Percentiles rank a stretch among this genome's conserved stretches.
Evolutionary conservation across 257 asterid species (phyloP).

Genomic region (Solanum bulbocastanum): DNA sequence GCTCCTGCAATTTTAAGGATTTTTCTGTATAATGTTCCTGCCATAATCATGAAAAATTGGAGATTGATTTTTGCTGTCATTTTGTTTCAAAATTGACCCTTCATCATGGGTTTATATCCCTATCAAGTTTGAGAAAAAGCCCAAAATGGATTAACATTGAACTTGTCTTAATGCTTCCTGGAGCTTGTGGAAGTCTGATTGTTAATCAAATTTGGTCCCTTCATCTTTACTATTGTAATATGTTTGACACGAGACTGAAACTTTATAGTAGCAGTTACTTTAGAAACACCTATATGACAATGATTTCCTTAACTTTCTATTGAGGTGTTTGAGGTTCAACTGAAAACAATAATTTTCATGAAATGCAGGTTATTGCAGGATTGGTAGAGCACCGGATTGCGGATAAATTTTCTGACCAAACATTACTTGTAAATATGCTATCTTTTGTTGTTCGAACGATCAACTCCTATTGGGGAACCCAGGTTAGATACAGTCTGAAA

Average conservation of each 20-base stretch:
- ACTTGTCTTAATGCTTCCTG: not conserved
- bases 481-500: conserved; percentile 28
- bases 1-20: not conserved
- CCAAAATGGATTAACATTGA: not conserved
- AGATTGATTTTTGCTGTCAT: not conserved
- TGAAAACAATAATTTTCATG: not conserved
- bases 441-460: conserved; percentile 79
- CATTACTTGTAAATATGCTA: conserved; percentile 63
- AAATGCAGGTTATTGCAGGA: conserved; percentile 74
- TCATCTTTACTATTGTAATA: not conserved
- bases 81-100: not conserved
- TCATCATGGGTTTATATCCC: not conserved
- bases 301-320: not conserved
- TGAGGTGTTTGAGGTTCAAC: not conserved
- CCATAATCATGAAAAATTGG: not conserved
- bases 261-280: not conserved
- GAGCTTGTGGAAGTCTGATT: not conserved
- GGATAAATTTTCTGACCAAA: conserved; percentile 62
- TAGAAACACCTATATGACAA: not conserved
- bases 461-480: conserved; percentile 98
- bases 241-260: not conserved
- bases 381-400: conserved; percentile 82
- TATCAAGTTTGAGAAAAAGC: not conserved
- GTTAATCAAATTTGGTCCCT: not conserved
- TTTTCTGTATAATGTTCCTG: not conserved